Percentiles rank a stretch among this genome's conserved stretches.
Conservation (phyloP, 2,329 filamentous ascomycete species). For the Dissoconium aciculare region DNA sequence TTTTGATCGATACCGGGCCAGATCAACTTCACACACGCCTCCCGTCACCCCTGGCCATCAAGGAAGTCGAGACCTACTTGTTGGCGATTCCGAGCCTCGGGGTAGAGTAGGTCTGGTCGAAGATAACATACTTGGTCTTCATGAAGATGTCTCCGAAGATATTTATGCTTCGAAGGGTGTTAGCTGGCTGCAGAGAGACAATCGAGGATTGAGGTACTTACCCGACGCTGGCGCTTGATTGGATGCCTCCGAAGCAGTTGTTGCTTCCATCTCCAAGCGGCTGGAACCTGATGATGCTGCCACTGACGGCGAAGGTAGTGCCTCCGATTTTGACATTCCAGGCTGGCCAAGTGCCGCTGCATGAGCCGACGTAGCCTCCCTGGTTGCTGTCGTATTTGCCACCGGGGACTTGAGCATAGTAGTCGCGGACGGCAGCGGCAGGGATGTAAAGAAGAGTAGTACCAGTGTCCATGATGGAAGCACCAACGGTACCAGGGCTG, state of each 20-base stretch:
- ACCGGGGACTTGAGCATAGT: conserved; percentile 44
- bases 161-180: too few relatives aligned
- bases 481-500: conserved; percentile 29
- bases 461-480: conserved; percentile 54
- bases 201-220: too few relatives aligned
- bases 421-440: conserved; percentile 37
- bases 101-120: conserved; percentile 37
- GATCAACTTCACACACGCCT: too few relatives aligned
- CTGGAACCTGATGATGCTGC: conserved; percentile 41
- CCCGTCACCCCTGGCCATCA: too few relatives aligned
- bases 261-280: conserved; percentile 25
- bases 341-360: conserved; percentile 36
- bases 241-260: conserved; percentile 62
- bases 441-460: conserved; percentile 51
- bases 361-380: conserved; percentile 43
- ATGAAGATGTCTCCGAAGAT: conserved; percentile 62
- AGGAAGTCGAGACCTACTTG: too few relatives aligned
- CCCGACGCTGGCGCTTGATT: conserved; percentile 44
- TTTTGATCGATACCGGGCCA: too few relatives aligned
- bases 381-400: conserved; percentile 33
- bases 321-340: conserved; percentile 39
- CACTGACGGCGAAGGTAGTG: conserved; percentile 37
- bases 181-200: too few relatives aligned
- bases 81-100: conserved; percentile 32
- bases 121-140: conserved; percentile 62